Conservation (phyloP, 1,139 yeast genomes). For the Candida tunisiensis region DNA sequence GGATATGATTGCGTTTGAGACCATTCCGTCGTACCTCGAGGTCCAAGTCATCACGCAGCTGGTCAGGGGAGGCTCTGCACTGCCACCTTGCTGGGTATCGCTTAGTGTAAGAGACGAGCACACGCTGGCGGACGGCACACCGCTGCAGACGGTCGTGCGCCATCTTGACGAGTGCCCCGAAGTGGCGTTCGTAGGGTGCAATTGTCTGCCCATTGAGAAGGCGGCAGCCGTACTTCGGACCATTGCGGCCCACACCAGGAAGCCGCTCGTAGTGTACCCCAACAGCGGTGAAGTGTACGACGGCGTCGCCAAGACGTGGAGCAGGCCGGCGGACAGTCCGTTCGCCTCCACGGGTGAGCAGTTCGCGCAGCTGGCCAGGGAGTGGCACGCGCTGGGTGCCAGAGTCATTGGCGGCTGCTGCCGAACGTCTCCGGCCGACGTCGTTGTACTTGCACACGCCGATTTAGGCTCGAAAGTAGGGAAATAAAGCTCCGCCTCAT, state of each 20-base stretch:
- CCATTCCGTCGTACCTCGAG: slow-evolving; percentile 42
- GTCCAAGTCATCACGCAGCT: slow-evolving; percentile 21
- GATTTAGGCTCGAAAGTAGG: too few relatives aligned
- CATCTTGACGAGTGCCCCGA: slow-evolving; percentile 1
- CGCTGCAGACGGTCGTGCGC: slow-evolving; percentile 2
- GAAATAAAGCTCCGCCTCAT: too few relatives aligned
- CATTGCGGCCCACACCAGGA: slow-evolving; percentile 8
- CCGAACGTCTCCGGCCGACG: slow-evolving; percentile 7
- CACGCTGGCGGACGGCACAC: slow-evolving; percentile 7
- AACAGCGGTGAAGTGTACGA: slow-evolving; percentile 39
- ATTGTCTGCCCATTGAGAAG: slow-evolving; percentile 23
- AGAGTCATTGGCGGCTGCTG: slow-evolving; percentile 11
- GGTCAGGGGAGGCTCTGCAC: slow-evolving; percentile 7
- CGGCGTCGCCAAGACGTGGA: slow-evolving; percentile 20
- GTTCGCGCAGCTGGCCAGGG: slow-evolving; percentile 4
- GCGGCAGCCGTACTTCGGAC: slow-evolving; percentile 14
- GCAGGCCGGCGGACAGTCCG: neutral
- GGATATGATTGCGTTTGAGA: slow-evolving; percentile 45
- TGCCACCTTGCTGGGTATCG: slow-evolving; percentile 18
- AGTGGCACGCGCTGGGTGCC: slow-evolving; percentile 6
- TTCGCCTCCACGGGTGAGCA: neutral
- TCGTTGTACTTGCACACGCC: slow-evolving; percentile 8
- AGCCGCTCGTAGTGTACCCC: slow-evolving; percentile 32
- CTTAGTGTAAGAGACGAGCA: slow-evolving; percentile 17
- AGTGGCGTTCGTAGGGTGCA: slow-evolving; percentile 25